phyloP scores from a whole-genome alignment of 2,329 filamentous ascomycete species.

The Paecilomyces sp. region DNA sequence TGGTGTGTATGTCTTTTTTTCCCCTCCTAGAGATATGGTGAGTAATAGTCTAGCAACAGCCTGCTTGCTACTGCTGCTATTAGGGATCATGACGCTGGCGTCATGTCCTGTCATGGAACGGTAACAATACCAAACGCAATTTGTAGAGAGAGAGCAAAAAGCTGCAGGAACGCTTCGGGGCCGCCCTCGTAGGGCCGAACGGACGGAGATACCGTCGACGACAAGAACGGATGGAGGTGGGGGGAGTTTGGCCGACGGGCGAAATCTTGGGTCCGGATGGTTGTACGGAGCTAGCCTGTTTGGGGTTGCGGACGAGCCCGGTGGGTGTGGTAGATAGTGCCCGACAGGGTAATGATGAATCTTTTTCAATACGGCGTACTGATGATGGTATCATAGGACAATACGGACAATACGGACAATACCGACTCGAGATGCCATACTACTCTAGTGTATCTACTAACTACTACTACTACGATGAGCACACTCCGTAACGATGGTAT shows the following conservation, averaged over 20 bases:
- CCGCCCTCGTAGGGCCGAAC: not conserved
- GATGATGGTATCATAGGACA: no score
- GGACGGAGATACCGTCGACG: not conserved
- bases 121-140: not conserved
- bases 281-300: not conserved
- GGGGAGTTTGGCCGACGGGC: not conserved
- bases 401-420: no score
- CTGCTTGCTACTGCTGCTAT: no score
- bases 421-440: no score
- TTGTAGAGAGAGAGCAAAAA: not conserved
- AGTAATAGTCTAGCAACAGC: no score
- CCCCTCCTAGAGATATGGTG: no score
- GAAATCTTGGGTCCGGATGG: not conserved
- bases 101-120: not conserved
- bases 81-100: not conserved
- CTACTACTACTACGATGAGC: no score
- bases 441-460: no score
- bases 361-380: no score
- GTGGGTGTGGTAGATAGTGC: not conserved
- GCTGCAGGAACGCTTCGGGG: not conserved
- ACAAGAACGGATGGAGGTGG: not conserved
- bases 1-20: not conserved
- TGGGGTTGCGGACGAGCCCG: not conserved
- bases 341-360: no score
- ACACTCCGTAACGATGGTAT: no score